phyloP scores from a whole-genome alignment of 768 basidiomycete species.

The Termitomyces titanicus region DNA sequence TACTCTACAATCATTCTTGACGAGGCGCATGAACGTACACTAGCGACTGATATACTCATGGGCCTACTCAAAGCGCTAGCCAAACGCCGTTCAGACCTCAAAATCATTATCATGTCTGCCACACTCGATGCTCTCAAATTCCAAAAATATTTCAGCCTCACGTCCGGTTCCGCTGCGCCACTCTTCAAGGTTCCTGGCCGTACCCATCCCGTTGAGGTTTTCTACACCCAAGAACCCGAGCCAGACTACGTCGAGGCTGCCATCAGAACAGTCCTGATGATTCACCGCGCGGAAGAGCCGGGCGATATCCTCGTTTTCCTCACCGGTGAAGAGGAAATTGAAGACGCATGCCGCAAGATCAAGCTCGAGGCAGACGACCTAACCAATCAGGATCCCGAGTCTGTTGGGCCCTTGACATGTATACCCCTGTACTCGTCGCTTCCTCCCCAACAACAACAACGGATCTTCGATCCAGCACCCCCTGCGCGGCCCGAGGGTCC shows the following conservation, averaged over 20 bases:
- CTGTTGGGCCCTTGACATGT: slow-evolving; percentile 84
- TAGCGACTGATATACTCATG: slow-evolving; percentile 98
- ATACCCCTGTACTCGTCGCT: slow-evolving; percentile 95
- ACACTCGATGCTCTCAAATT: slow-evolving; percentile 97
- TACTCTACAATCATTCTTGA: slow-evolving; percentile 99
- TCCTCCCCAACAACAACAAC: slow-evolving; percentile 91
- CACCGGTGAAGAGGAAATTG: slow-evolving; percentile 98
- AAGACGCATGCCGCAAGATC: slow-evolving; percentile 93
- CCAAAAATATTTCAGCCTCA: slow-evolving; percentile 83
- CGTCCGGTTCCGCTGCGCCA: slow-evolving; percentile 50
- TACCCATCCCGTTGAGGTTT: slow-evolving; percentile 94
- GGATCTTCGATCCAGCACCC: slow-evolving; percentile 92
- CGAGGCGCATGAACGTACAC: slow-evolving; percentile 97
- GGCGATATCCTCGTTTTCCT: slow-evolving; percentile 94
- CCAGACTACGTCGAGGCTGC: slow-evolving; percentile 97
- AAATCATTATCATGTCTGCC: slow-evolving; percentile 98
- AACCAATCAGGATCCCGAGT: slow-evolving; percentile 59
- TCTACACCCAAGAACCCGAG: slow-evolving; percentile 90
- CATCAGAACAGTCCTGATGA: slow-evolving; percentile 94
- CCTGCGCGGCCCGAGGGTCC: slow-evolving; percentile 61
- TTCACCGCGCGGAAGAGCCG: slow-evolving; percentile 91
- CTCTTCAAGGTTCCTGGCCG: slow-evolving; percentile 90
- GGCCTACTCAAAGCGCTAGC: slow-evolving; percentile 87
- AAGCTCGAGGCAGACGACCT: slow-evolving; percentile 88
- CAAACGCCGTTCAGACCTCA: slow-evolving; percentile 80